Percentiles rank a stretch among this genome's conserved stretches.
These are phyloP conservation scores for Serpula lacrymans DNA, from an alignment of 768 basidiomycete genomes.

Conservation along the genomic window DNA sequence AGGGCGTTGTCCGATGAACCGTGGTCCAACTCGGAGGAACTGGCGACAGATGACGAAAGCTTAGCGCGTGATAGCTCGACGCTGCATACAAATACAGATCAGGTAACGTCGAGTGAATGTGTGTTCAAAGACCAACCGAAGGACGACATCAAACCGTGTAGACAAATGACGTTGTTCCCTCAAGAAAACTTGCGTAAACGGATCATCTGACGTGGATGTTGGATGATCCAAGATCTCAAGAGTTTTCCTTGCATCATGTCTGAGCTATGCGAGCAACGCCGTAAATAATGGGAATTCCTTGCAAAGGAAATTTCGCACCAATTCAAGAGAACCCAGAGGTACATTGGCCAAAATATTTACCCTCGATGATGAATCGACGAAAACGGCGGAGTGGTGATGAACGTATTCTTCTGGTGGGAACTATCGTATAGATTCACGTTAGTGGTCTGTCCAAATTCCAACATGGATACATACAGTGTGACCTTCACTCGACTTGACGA, in stretches of 20 bases:
- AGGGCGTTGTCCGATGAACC: constrained; percentile 59
- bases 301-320: constrained; percentile 53
- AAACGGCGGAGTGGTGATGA: constrained; percentile 48
- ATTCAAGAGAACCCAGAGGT: constrained; percentile 71
- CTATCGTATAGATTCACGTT: constrained; percentile 31
- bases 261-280: constrained; percentile 47
- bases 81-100: constrained; percentile 32
- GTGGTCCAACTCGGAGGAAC: constrained; percentile 45
- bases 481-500: constrained; percentile 52
- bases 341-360: constrained; percentile 77
- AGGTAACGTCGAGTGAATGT: too few relatives aligned
- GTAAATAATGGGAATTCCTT: background rate
- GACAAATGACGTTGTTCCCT: constrained; percentile 61
- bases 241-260: constrained; percentile 71
- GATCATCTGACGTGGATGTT: constrained; percentile 47
- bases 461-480: constrained; percentile 43
- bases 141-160: constrained; percentile 70
- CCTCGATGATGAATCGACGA: constrained; percentile 76
- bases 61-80: constrained; percentile 53
- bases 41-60: constrained; percentile 33
- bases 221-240: constrained; percentile 59
- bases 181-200: constrained; percentile 71
- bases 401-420: constrained; percentile 57
- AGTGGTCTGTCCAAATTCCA: background rate
- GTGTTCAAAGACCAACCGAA: constrained; percentile 50